Conservation (phyloP, 2,329 filamentous ascomycete species). For the Clarireedia paspali region DNA sequence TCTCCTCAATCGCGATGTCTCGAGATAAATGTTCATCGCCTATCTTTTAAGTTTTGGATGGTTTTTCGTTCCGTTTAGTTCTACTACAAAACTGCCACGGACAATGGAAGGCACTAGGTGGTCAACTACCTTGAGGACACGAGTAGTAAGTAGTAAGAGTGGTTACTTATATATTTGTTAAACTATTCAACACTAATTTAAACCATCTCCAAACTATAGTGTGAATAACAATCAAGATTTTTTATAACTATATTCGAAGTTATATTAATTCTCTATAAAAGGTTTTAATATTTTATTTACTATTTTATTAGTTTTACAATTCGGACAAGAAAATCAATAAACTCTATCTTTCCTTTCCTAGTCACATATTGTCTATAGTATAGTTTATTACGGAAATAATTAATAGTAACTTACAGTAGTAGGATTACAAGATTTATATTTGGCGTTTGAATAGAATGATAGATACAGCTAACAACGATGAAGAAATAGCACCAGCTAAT, state of each 20-base stretch:
- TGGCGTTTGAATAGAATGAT: constrained; percentile 51
- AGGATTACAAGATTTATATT: constrained; percentile 78
- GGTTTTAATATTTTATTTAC: constrained; percentile 81
- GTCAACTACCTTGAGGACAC: no score
- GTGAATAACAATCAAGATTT: constrained; percentile 26
- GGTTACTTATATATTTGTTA: no score
- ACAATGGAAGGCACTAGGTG: no score
- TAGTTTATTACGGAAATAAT: constrained; percentile 63
- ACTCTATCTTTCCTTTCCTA: constrained; percentile 80
- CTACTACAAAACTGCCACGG: no score
- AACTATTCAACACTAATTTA: no score
- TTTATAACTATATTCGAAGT: not conserved
- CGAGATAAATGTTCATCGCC: no score
- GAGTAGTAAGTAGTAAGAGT: no score
- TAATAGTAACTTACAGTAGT: constrained; percentile 73
- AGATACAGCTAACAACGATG: constrained; percentile 23
- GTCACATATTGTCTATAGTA: constrained; percentile 62
- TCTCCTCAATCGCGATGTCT: no score
- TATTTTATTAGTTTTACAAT: constrained; percentile 71
- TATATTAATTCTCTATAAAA: constrained; percentile 34
- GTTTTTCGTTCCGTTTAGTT: no score
- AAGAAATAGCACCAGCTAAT: constrained; percentile 37
- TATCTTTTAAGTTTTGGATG: no score
- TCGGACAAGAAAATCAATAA: constrained; percentile 72
- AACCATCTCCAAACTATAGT: no score